Evolutionary conservation across 2,329 filamentous ascomycete genomes (phyloP), one percentile per base, ranked within the genome.

Genomic region (Colletotrichum sp.): DNA sequence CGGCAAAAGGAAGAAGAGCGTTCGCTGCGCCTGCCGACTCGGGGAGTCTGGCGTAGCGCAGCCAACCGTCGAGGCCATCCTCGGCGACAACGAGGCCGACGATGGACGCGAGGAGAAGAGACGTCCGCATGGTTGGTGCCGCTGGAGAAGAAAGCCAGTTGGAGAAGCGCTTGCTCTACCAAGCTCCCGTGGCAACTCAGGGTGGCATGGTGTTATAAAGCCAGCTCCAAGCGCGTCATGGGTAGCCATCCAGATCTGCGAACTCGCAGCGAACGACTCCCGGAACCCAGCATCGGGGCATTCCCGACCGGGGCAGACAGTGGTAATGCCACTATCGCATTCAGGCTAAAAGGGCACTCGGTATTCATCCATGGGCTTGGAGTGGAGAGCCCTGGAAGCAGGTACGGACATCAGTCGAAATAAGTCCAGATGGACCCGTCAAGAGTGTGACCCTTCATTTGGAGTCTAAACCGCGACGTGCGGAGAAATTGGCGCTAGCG

Each of bases 61-160:
- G 82, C 92, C 92, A 94, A 63, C 86, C 92, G 72, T 89, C 84
- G 28, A 92, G 83, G 13, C 92, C 92, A 79, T 90, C 88, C 79
- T 94, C 92, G 52, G 91, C 91, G 59, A 82, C 82, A 55, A 80
- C 87, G 48, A 87, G 79, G 79, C 83, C 82, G 76, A 83, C 82
- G 76, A 83, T 74, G 52, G 78, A 75, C 69, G 80, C 77, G 43
- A 83, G 63, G 62, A 82, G 71, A 76, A 80, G 78, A 43, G 79
- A 69, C 58, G 77, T 77, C 71, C 81, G 81, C 82, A 84, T 83
- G 63, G 12, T 32, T 43, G 36, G 28, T 73, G 63, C n/a, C 58
- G 56, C 63, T 65, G 34, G 24, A 65, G 62, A n/a, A 12, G 21
- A 28, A 52, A 52, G n/a, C 69, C 73, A 61, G 38, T 38, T 48